phyloP scores from a whole-genome alignment of 345 rosid genomes.

The Lepidium aucheri region DNA sequence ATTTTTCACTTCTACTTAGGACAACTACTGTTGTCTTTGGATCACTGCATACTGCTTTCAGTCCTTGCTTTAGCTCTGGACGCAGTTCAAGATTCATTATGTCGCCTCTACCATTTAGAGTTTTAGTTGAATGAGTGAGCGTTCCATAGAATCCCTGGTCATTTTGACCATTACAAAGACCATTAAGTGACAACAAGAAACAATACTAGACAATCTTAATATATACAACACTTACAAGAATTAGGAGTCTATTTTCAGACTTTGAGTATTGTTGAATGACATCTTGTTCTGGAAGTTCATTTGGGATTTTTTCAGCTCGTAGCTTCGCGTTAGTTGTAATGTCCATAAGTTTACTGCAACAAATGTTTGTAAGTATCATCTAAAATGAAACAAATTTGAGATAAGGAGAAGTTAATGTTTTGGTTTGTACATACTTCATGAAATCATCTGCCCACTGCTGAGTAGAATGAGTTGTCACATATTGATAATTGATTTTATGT shows the following conservation, averaged over 20 bases:
- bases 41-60: slow-evolving; percentile 60
- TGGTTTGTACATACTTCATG: slow-evolving; percentile 53
- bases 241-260: slow-evolving; percentile 67
- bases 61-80: slow-evolving; percentile 49
- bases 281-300: slow-evolving; percentile 52
- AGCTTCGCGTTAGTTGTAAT: slow-evolving; percentile 69
- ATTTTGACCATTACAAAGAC: not conserved
- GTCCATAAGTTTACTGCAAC: slow-evolving; percentile 71
- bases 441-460: slow-evolving; percentile 98
- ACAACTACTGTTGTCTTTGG: slow-evolving; percentile 71
- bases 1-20: slow-evolving; percentile 75
- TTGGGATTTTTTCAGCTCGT: slow-evolving; percentile 61
- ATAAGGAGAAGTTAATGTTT: not conserved
- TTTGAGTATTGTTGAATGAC: slow-evolving; percentile 55
- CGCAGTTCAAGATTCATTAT: slow-evolving; percentile 85
- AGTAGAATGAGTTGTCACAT: slow-evolving; percentile 77
- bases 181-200: not conserved
- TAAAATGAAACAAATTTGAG: not conserved
- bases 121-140: slow-evolving; percentile 64
- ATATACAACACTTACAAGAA: slow-evolving; percentile 47
- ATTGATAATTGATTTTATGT: slow-evolving; percentile 59
- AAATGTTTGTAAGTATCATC: not conserved
- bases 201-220: not conserved
- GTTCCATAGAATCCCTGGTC: slow-evolving; percentile 89
- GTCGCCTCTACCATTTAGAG: slow-evolving; percentile 62